These are phyloP conservation scores for Cyclotella baltica DNA, from an alignment of 108 stramenopile genomes.

Conservation along the genomic window DNA sequence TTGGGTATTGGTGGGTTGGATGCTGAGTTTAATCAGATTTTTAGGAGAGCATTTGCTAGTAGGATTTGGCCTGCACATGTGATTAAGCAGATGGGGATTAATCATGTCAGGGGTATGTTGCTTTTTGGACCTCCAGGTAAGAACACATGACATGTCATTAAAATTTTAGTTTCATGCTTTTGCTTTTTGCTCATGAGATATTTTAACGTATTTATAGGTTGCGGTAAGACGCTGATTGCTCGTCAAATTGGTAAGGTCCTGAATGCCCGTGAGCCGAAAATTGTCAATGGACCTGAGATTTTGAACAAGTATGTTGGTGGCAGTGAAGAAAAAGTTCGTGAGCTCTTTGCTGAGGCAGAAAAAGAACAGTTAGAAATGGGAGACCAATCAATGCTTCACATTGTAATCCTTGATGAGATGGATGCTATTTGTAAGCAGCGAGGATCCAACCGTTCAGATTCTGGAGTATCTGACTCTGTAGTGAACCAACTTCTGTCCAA, in stretches of 20 bases:
- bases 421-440: constrained; percentile 99
- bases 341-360: constrained; percentile 95
- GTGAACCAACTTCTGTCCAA: constrained; percentile 99
- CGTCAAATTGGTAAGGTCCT: constrained; percentile 98
- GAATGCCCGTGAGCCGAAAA: constrained; percentile 97
- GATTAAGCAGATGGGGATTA: constrained; percentile 97
- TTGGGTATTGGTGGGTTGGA: constrained; percentile 98
- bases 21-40: constrained; percentile 97
- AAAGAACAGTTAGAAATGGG: constrained; percentile 93
- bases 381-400: constrained; percentile 96
- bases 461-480: constrained; percentile 97
- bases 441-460: constrained; percentile 91
- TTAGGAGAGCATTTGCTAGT: constrained; percentile 97
- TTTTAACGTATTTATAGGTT: constrained; percentile 77
- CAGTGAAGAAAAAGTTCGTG: constrained; percentile 96
- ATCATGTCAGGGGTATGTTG: constrained; percentile 98
- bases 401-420: constrained; percentile 99
- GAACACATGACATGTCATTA: background rate
- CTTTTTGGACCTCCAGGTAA: constrained; percentile 81
- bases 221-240: constrained; percentile 99
- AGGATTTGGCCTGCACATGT: constrained; percentile 96
- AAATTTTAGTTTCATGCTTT: background rate
- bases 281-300: constrained; percentile 99
- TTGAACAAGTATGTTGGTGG: constrained; percentile 98
- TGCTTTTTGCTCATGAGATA: constrained; percentile 51